phyloP scores from a whole-genome alignment of 805 yeast genomes.

The Yamadazyma olivae region DNA sequence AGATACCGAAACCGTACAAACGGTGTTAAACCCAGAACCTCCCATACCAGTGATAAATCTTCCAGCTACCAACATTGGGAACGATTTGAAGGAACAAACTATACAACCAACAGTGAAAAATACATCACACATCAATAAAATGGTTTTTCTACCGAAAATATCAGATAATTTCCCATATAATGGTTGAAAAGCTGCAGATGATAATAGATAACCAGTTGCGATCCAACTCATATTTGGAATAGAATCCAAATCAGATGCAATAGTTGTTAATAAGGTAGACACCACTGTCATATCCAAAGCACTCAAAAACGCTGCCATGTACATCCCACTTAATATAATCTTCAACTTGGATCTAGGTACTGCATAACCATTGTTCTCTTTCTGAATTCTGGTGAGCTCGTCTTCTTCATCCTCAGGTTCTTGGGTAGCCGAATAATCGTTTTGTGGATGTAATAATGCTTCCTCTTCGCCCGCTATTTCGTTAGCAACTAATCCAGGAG shows the following conservation, averaged over 20 bases:
- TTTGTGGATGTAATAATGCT: conserved; percentile 4
- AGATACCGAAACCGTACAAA: conserved; percentile 71
- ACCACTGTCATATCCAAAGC: conserved; percentile 69
- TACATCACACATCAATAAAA: conserved; percentile 49
- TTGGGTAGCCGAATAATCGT: conserved; percentile 5
- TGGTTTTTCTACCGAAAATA: conserved; percentile 62
- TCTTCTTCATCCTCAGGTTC: conserved; percentile 7
- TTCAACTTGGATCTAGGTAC: conserved; percentile 29
- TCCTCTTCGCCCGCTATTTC: conserved; percentile 34
- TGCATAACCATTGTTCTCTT: conserved; percentile 22
- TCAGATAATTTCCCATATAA: conserved; percentile 69
- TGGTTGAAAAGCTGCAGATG: conserved; percentile 74
- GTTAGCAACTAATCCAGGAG: conserved; percentile 33
- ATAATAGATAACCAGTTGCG: conserved; percentile 65
- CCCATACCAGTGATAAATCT: conserved; percentile 82
- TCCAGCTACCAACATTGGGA: conserved; percentile 48
- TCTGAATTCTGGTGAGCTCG: conserved; percentile 2
- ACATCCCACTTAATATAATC: conserved; percentile 28
- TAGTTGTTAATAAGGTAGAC: conserved; percentile 59
- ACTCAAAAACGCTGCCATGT: conserved; percentile 49
- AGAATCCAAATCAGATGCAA: conserved; percentile 67
- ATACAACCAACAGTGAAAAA: conserved; percentile 56
- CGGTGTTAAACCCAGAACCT: conserved; percentile 82
- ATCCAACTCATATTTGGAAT: conserved; percentile 68
- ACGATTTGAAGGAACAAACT: conserved; percentile 54